phyloP scores from a whole-genome alignment of 495 filamentous ascomycete genomes.

The Aspergillus cavernicola region DNA sequence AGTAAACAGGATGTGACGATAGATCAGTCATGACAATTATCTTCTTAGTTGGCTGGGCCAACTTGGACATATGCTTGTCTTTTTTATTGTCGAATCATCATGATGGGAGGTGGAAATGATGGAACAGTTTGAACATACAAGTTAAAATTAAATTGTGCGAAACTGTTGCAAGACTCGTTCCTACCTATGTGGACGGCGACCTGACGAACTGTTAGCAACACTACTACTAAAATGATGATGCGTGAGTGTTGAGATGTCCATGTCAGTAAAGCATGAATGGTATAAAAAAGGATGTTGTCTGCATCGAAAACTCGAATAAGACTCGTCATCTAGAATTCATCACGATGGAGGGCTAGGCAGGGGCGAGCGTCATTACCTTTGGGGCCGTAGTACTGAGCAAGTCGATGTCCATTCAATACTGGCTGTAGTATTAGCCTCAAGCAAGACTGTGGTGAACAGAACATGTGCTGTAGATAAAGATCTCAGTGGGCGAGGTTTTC shows the following conservation, averaged over 20 bases:
- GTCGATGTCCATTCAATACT: background rate
- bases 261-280: slow-evolving; percentile 59
- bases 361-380: slow-evolving; percentile 19
- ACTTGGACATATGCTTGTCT: slow-evolving; percentile 63
- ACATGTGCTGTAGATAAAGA: slow-evolving; percentile 17
- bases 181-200: background rate
- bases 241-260: background rate
- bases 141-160: background rate
- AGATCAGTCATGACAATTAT: slow-evolving; percentile 49
- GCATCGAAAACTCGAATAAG: slow-evolving; percentile 60
- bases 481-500: slow-evolving; percentile 99
- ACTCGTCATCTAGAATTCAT: slow-evolving; percentile 61
- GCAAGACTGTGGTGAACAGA: slow-evolving; percentile 21
- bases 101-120: slow-evolving; percentile 15
- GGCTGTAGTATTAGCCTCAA: slow-evolving; percentile 27
- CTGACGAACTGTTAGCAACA: slow-evolving; percentile 22
- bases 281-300: slow-evolving; percentile 51
- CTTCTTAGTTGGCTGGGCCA: slow-evolving; percentile 45
- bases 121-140: slow-evolving; percentile 32
- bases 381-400: background rate
- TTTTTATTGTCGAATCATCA: slow-evolving; percentile 53
- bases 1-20: slow-evolving; percentile 16
- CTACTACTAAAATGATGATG: slow-evolving; percentile 8
- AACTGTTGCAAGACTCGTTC: background rate
- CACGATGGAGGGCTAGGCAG: slow-evolving; percentile 30